Percentiles rank a stretch among this genome's conserved stretches.
Conservation (phyloP, 164 flowering plant genomes). For the Vitis labrusca region DNA sequence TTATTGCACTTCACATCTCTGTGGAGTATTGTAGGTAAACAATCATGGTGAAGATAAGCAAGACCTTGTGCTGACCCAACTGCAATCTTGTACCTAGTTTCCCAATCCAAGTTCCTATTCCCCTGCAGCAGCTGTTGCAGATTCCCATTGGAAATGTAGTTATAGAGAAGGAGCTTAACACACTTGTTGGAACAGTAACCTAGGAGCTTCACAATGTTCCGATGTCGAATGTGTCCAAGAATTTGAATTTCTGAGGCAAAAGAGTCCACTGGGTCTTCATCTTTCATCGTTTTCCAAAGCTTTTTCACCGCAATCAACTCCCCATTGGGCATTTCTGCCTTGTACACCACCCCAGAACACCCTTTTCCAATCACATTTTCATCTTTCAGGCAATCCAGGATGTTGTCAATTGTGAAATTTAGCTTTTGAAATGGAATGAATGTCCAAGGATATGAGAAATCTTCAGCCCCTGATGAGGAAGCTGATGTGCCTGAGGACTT, state of each 20-base stretch:
- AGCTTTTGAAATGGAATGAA: conserved; percentile 95
- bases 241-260: conserved; percentile 76
- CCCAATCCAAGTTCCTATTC: conserved; percentile 75
- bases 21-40: conserved; percentile 78
- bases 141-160: conserved; percentile 70
- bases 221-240: conserved; percentile 76
- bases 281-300: conserved; percentile 76
- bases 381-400: conserved; percentile 75
- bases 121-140: conserved; percentile 61
- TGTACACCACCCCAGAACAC: conserved; percentile 88
- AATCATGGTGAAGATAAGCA: conserved; percentile 83
- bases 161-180: conserved; percentile 66
- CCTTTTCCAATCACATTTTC: conserved; percentile 94
- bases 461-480: conserved; percentile 56
- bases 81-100: conserved; percentile 77
- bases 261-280: conserved; percentile 61
- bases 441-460: conserved; percentile 96
- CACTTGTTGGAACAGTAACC: conserved; percentile 73
- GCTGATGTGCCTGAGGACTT: conserved; percentile 38
- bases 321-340: conserved; percentile 88
- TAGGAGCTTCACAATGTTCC: conserved; percentile 72
- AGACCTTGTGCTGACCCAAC: conserved; percentile 81
- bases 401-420: conserved; percentile 64
- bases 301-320: conserved; percentile 89
- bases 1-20: conserved; percentile 84